These are phyloP conservation scores for Ottelia alismoides DNA, from an alignment of 106 monocot genomes.

Conservation along the genomic window DNA sequence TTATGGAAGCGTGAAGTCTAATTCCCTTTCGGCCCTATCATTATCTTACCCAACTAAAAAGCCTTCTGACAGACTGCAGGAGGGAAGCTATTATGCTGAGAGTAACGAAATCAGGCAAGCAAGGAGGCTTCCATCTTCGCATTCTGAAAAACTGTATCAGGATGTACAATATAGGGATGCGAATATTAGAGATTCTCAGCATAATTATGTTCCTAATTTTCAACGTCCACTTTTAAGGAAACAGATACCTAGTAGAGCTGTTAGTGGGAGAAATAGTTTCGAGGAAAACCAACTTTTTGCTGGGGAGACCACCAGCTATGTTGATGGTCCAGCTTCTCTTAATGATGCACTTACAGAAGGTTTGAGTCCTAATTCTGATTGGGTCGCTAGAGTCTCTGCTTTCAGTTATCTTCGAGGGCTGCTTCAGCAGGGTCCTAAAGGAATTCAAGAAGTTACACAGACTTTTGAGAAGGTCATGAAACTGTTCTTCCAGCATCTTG, in stretches of 20 bases:
- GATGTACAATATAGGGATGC: constrained; percentile 49
- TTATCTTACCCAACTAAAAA: constrained; percentile 34
- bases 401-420: constrained; percentile 82
- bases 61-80: constrained; percentile 52
- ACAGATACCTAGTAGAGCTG: constrained; percentile 57
- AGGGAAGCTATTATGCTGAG: constrained; percentile 28
- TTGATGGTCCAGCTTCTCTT: constrained; percentile 75
- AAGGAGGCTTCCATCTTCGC: constrained; percentile 33
- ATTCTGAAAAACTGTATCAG: constrained; percentile 36
- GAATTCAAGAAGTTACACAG: constrained; percentile 84
- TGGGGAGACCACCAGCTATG: constrained; percentile 54
- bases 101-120: constrained; percentile 25
- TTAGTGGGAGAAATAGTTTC: constrained; percentile 63
- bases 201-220: constrained; percentile 86
- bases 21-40: constrained; percentile 46
- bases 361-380: constrained; percentile 83
- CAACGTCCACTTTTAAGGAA: constrained; percentile 93
- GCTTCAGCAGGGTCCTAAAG: constrained; percentile 77
- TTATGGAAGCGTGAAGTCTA: constrained; percentile 35
- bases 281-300: constrained; percentile 64
- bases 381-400: constrained; percentile 88
- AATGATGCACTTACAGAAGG: constrained; percentile 87
- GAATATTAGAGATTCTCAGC: constrained; percentile 54
- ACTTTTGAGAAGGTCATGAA: constrained; percentile 99
- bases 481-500: constrained; percentile 89